These are phyloP conservation scores for Xylaria palmicola DNA, from an alignment of 495 filamentous ascomycete genomes.

Conservation along the genomic window DNA sequence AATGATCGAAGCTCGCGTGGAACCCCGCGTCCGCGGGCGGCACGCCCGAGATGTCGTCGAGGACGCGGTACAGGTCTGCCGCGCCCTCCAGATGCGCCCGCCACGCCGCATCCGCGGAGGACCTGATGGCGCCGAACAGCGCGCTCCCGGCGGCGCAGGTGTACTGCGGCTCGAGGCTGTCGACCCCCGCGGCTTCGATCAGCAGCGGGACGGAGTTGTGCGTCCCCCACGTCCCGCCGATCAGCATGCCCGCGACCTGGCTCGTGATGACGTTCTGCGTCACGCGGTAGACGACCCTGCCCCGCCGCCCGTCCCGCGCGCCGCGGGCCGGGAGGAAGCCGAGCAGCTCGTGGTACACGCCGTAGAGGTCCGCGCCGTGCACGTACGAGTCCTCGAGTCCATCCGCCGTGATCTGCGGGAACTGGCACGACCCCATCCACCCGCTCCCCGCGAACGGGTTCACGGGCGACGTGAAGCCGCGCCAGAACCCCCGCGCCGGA, in stretches of 20 bases:
- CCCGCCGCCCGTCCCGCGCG: conserved; percentile 32
- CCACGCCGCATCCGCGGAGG: conserved; percentile 51
- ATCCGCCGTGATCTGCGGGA: conserved; percentile 65
- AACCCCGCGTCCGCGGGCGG: conserved; percentile 52
- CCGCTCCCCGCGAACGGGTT: conserved; percentile 61
- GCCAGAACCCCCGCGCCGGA: conserved; percentile 55
- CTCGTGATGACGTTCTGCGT: conserved; percentile 71
- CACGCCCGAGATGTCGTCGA: conserved; percentile 63
- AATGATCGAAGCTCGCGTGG: conserved; percentile 66
- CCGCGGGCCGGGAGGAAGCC: conserved; percentile 51
- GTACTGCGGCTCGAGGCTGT: conserved; percentile 66
- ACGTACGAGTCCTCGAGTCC: conserved; percentile 65
- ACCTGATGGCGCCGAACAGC: conserved; percentile 48
- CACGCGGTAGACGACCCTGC: conserved; percentile 56
- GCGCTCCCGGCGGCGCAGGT: conserved; percentile 47
- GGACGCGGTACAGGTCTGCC: conserved; percentile 43
- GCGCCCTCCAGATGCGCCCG: conserved; percentile 56
- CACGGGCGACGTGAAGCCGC: conserved; percentile 48
- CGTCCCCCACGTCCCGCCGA: conserved; percentile 57
- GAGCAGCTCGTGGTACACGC: conserved; percentile 61
- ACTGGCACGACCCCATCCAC: conserved; percentile 65
- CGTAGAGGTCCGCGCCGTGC: conserved; percentile 64
- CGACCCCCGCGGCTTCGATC: conserved; percentile 50
- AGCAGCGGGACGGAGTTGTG: conserved; percentile 42
- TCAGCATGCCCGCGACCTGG: conserved; percentile 65